phyloP scores from a whole-genome alignment of 2,329 filamentous ascomycete species.

The Cercospora janseana region DNA sequence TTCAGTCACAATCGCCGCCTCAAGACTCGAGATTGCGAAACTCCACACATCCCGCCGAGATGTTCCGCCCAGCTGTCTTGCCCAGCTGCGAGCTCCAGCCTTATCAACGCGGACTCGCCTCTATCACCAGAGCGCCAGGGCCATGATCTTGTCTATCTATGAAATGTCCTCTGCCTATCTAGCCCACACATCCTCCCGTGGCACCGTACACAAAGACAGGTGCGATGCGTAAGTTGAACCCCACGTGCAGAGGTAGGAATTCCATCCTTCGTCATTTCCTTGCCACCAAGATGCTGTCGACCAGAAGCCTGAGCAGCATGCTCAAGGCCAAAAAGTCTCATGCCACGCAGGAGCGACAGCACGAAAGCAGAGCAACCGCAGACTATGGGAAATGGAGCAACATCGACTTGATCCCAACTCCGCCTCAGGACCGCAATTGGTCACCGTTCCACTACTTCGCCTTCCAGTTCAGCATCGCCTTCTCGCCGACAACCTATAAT shows the following conservation, averaged over 20 bases:
- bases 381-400: slow-evolving; percentile 29
- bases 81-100: not conserved
- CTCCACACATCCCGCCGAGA: not conserved
- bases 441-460: slow-evolving; percentile 34
- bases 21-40: not conserved
- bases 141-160: slow-evolving; percentile 10
- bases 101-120: slow-evolving; percentile 15
- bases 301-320: not conserved
- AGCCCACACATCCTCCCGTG: not conserved
- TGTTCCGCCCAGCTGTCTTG: not conserved
- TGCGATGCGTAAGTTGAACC: not conserved
- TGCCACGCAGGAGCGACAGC: not conserved
- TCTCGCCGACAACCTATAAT: slow-evolving; percentile 39
- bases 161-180: slow-evolving; percentile 17
- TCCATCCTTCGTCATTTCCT: not conserved
- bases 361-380: not conserved
- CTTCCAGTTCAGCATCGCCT: slow-evolving; percentile 39
- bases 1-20: too few species aligned
- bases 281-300: slow-evolving; percentile 5
- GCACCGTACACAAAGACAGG: not conserved
- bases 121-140: slow-evolving; percentile 4
- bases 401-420: slow-evolving; percentile 28
- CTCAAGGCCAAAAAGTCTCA: slow-evolving; percentile 3
- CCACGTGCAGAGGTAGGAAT: not conserved
- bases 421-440: slow-evolving; percentile 28